Percentiles rank a stretch among this genome's conserved stretches.
Evolutionary conservation across 495 filamentous ascomycete genomes (phyloP).

Genomic region (Neurospora sp.): DNA sequence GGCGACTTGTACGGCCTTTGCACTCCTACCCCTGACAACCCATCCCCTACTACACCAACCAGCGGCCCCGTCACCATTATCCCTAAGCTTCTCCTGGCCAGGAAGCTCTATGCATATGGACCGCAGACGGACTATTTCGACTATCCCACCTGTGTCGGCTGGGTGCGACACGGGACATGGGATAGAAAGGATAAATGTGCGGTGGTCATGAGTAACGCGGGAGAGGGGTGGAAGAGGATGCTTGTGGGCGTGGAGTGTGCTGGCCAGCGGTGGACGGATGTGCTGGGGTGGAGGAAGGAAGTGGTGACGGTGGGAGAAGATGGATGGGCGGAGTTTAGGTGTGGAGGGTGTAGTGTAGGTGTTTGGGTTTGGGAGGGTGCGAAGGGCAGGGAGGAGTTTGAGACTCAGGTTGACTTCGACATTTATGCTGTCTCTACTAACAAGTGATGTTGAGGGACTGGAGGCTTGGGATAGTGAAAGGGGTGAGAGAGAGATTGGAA

Average conservation of each 20-base stretch:
- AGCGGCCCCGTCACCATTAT: constrained; percentile 42
- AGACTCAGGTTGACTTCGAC: constrained; percentile 4
- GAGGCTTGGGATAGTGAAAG: not conserved
- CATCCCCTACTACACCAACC: constrained; percentile 39
- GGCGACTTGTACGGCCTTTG: constrained; percentile 66
- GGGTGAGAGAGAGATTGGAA: not conserved
- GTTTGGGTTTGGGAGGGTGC: constrained; percentile 52
- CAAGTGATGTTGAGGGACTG: not conserved
- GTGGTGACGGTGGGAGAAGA: constrained; percentile 43
- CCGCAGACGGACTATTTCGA: constrained; percentile 61
- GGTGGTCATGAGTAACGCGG: constrained; percentile 48
- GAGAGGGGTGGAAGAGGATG: constrained; percentile 45
- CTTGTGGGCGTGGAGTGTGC: constrained; percentile 47
- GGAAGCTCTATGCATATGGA: constrained; percentile 62
- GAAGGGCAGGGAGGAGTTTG: constrained; percentile 40
- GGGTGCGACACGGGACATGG: constrained; percentile 51
- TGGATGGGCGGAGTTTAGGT: constrained; percentile 47
- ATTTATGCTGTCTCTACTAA: not conserved
- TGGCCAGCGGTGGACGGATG: constrained; percentile 50
- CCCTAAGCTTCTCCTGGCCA: constrained; percentile 49
- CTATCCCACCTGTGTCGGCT: constrained; percentile 57
- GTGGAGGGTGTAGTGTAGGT: constrained; percentile 42
- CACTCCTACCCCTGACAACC: constrained; percentile 23
- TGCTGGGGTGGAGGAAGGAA: constrained; percentile 36
- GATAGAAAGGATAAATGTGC: constrained; percentile 44